phyloP scores from a whole-genome alignment of 176 grass and related monocot genomes.

The Alloteropsis semialata region DNA sequence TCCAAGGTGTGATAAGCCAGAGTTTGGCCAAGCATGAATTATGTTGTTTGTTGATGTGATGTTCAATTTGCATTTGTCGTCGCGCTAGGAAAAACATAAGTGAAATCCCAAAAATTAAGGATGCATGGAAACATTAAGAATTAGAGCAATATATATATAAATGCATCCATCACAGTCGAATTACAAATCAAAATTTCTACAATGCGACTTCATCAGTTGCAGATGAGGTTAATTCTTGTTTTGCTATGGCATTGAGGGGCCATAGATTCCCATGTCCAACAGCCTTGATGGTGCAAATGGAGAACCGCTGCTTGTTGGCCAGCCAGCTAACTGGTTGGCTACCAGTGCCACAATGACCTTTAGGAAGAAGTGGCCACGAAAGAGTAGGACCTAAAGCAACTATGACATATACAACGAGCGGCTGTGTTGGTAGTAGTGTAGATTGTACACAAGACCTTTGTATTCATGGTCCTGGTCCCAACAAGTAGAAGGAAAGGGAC shows the following conservation, averaged over 20 bases:
- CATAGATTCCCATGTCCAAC: background rate
- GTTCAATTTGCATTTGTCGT: background rate
- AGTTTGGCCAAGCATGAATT: background rate
- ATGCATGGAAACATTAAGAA: background rate
- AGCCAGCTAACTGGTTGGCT: background rate
- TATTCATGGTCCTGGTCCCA: background rate
- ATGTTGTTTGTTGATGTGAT: background rate
- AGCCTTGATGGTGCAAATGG: background rate
- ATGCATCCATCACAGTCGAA: background rate
- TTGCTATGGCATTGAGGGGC: background rate
- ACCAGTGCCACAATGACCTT: background rate
- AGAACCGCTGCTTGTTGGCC: background rate
- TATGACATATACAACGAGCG: background rate
- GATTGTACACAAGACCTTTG: background rate
- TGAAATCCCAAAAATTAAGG: background rate
- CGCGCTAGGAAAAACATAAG: background rate
- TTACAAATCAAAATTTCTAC: background rate
- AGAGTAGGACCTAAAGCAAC: conserved; percentile 1
- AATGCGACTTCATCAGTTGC: no score
- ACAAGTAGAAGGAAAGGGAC: conserved; percentile 16
- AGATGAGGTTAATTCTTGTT: background rate
- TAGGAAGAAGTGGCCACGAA: conserved; percentile 13
- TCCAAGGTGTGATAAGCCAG: background rate
- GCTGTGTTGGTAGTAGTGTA: background rate
- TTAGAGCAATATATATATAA: background rate